A percentile compares a stretch with the other conserved stretches of the same genome.
phyloP scores from a whole-genome alignment of 495 filamentous ascomycete species.

The Daldinia grandis region DNA sequence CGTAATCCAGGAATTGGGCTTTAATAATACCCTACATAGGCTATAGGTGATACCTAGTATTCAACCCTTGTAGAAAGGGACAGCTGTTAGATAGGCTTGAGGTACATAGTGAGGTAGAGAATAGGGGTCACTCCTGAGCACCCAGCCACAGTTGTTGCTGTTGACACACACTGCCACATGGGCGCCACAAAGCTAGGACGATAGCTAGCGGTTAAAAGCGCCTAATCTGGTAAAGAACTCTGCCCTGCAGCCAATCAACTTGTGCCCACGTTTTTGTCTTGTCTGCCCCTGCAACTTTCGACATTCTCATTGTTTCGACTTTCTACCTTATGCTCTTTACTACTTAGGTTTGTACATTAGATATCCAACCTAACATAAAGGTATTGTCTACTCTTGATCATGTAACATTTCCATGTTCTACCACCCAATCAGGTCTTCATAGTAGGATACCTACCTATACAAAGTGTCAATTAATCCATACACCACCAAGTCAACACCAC shows the following conservation, averaged over 20 bases:
- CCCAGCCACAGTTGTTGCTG: neutral
- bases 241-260: no score
- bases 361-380: neutral
- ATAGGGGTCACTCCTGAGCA: neutral
- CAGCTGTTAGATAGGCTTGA: neutral
- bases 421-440: neutral
- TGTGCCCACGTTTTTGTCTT: neutral
- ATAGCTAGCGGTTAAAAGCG: neutral
- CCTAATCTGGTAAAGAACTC: neutral
- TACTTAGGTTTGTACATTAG: no score
- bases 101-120: neutral
- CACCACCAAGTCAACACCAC: neutral
- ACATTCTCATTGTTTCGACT: neutral
- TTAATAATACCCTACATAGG: neutral
- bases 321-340: neutral
- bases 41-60: neutral
- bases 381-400: neutral
- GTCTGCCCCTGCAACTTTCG: neutral
- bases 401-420: neutral
- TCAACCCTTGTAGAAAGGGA: neutral
- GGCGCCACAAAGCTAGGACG: neutral
- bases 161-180: neutral
- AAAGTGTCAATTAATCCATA: neutral
- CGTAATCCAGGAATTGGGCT: neutral
- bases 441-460: neutral